Evolutionary conservation across 1,284 basidiomycete genomes (phyloP).

Genomic region (Ustilago crameri): DNA sequence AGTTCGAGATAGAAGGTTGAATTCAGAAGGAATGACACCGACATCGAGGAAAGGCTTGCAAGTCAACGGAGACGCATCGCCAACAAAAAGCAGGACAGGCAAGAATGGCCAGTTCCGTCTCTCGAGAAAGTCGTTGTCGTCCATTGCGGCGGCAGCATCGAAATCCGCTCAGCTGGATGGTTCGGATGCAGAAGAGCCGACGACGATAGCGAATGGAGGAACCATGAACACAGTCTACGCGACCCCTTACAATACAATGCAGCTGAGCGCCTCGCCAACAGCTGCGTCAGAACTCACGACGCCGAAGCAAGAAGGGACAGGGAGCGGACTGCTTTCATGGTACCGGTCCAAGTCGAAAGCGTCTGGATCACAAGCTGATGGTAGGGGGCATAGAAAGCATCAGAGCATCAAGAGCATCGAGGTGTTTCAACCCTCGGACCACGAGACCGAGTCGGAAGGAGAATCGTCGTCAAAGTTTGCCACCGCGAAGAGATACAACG

Average conservation of each 20-base stretch:
- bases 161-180: not conserved
- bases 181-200: constrained; percentile 12
- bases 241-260: constrained; percentile 25
- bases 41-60: not conserved
- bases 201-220: constrained; percentile 8
- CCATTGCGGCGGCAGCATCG: constrained; percentile 16
- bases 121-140: constrained; percentile 27
- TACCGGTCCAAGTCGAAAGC: constrained; percentile 19
- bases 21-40: not conserved
- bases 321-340: constrained; percentile 18
- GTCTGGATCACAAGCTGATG: not conserved
- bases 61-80: constrained; percentile 3
- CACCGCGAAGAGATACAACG: not conserved
- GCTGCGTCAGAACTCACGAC: constrained; percentile 1
- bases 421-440: constrained; percentile 36
- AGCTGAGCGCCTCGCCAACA: constrained; percentile 21
- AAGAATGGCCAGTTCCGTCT: constrained; percentile 9
- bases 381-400: constrained; percentile 27
- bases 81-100: constrained; percentile 2
- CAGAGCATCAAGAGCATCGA: constrained; percentile 49
- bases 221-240: constrained; percentile 35
- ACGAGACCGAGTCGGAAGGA: constrained; percentile 5
- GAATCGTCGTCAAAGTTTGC: constrained; percentile 16
- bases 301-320: not conserved
- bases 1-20: not conserved